Base-by-base conservation (phyloP, 352 stramenopile genomes). In the Thraustotheca clavata region DNA sequence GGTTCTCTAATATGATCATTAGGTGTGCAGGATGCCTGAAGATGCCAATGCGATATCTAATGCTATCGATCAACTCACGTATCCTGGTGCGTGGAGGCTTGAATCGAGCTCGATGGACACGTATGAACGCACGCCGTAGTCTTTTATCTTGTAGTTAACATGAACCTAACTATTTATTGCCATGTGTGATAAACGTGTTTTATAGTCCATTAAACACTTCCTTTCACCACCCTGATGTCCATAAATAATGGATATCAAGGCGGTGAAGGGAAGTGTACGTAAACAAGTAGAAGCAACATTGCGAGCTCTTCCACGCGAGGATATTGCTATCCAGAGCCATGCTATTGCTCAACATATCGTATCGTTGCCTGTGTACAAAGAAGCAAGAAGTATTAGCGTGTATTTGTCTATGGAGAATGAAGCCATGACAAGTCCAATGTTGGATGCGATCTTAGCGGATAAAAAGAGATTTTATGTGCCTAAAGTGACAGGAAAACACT, bases 371-470 rank as follows among this genome's bases (percentile, higher is more conserved):
- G 77, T 80, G 40, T 90, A 91, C 57, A 43, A 49, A 18, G 41
- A 59, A 8, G 76, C 75, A 0, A 66, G 59, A 12, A 68, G 70
- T 0, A 55, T 95, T 40, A 91, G 83, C 66, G 75, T 93, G 27
- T 96, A 95, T 41, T 73, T 96, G 27, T 76, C 89, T 54, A 94
- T 96, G 86, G 79, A 83, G 47, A 79, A 76, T 49, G 87, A 96
- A 69, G 85, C 82, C 22, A 66, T 70, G 8, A 96, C 87, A 6
- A 36, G 33, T 2, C 48, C 55, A 22, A 69, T 95, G 35, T 48
- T 95, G 43, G 57, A 70, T 36, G 66, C 70, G 3, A 73, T 83
- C 4, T 91, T 96, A 48, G 74, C 61, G 6, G 62, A 70, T 0
- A 55, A 73, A 6, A 95, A 91, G 70, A 83, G 79, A 49, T 79